Evolutionary conservation across 2,329 filamentous ascomycete species (phyloP), one percentile per base, ranked within the genome.

Genomic region (Fusarium guadeloupense): DNA sequence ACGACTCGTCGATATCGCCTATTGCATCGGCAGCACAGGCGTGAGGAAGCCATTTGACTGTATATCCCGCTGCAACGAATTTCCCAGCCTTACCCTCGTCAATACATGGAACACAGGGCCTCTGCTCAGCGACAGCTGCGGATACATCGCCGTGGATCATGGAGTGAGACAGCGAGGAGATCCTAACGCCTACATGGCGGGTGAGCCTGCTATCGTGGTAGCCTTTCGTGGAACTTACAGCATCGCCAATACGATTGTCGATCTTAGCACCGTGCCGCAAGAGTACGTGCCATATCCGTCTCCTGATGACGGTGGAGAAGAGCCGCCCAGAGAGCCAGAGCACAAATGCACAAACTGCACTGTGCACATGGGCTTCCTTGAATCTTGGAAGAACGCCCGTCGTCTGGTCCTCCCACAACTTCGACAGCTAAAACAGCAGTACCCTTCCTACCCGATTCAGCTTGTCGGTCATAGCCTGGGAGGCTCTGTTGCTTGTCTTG

Each of bases 171-270:
- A 69, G 30, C 57, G 55, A 21, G 56, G 57, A n/a, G 54, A 54
- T 14, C 46, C 44, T 14, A 54, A 62, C 14, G 16, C 44, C 21
- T 55, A 51, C 28, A 37, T 37, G 13, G 28, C 56, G 4, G 47
- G 50, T n/a, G 58, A 49, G 48, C 69, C 65, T 54, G 77, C 78
- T 26, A 90, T 99, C 52, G 81, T 98, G 39, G 85, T 98, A 31
- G 93, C 93, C 9, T 98, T 98, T 71, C 88, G 95, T 40, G 95
- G 95, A 20, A 98, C 95, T 13, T 97, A 98, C 76, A 97, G 93
- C 65, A 84, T 99, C 69, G 85, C 92, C 47, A 97, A 98, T 74
- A 93, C 93, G 12, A 89, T 99, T 59, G 84, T 93, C 43, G 95
- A 99, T 77, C 82, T 99, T 50, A 93, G 91, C 62, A 96, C 93